Base-by-base conservation (phyloP, 345 rosid genomes). In the Psidium friedrichsthalianum region DNA sequence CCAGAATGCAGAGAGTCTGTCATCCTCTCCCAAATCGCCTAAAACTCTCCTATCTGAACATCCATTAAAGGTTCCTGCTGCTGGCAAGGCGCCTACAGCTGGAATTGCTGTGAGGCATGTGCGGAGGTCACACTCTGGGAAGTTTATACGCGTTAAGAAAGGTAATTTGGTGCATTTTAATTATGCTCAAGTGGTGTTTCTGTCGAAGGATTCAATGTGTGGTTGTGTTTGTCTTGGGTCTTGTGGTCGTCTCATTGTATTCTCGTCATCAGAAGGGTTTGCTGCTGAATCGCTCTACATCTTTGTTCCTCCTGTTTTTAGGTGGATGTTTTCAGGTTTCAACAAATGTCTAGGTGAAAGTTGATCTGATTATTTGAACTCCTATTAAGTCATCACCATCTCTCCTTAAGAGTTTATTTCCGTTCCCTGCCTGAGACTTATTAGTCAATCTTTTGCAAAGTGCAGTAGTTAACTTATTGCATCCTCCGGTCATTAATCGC, bases 1-100 rank as follows among this genome's bases (percentile, higher is more conserved):
- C 82, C 92, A 88, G 84, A 95, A 90, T 87, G 89, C 86, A 7
- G 98, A 90, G 16, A 90, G 10, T 52, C 83, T 92, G 87, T 94
- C 99, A 3, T 95, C 98, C 6, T 94, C 99, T 1, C 98, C 98
- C 1, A 97, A 90, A 87, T 97, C 99, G 56, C 97, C 95, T 2
- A 87, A 92, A 55, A 86, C 92, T 44, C 85, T 95, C 32, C 92
- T 91, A 53, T 90, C 95, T 56, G 99, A 98, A 80, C 91, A 95
- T 89, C 93, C 87, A 21, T 86, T 94, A 51, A 96, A 93, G 88
- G 93, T 92, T 89, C 96, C 95, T 29, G 90, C 91, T 32, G 89
- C 93, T 16, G 94, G 94, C 21, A 96, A 94, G 90, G 95, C 91
- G 6, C 88, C 95, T 0, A 90, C 88, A 2, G 91, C 94, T 87